Percentiles rank a stretch among this genome's conserved stretches.
Evolutionary conservation across 805 yeast species (phyloP).

Genomic region (Kodamaea laetipori): DNA sequence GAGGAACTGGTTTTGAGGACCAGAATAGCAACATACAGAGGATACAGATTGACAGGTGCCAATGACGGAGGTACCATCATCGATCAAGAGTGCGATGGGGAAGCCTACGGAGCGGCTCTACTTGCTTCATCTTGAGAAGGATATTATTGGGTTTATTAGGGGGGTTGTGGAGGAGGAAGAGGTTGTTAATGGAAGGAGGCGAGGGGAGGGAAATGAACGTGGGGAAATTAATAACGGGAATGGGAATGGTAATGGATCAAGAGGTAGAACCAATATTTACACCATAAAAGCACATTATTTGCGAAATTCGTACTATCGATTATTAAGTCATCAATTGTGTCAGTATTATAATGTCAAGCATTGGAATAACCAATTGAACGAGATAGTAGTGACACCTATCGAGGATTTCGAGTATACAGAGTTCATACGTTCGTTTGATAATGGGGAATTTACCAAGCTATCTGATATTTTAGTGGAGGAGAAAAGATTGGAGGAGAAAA

Average conservation of each 20-base stretch:
- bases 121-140: conserved; percentile 25
- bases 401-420: conserved; percentile 19
- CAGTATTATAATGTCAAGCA: conserved; percentile 67
- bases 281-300: conserved; percentile 32
- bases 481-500: neutral
- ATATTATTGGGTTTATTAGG: conserved; percentile 22
- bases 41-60: neutral
- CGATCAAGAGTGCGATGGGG: conserved; percentile 21
- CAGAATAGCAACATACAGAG: neutral
- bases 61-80: conserved; percentile 20
- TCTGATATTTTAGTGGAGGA: neutral
- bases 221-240: too few species aligned
- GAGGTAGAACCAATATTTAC: neutral
- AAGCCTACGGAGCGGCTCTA: conserved; percentile 26
- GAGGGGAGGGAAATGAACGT: too few species aligned
- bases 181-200: neutral
- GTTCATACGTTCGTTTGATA: conserved; percentile 3
- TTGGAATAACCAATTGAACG: conserved; percentile 25
- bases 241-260: neutral
- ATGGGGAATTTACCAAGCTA: neutral
- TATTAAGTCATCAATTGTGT: conserved; percentile 69
- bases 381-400: conserved; percentile 24
- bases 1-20: neutral
- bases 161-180: neutral
- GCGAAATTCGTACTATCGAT: conserved; percentile 68